A percentile compares a stretch with the other conserved stretches of the same genome.
phyloP scores from a whole-genome alignment of 2,329 filamentous ascomycete genomes.

The Trichoderma sp. region DNA sequence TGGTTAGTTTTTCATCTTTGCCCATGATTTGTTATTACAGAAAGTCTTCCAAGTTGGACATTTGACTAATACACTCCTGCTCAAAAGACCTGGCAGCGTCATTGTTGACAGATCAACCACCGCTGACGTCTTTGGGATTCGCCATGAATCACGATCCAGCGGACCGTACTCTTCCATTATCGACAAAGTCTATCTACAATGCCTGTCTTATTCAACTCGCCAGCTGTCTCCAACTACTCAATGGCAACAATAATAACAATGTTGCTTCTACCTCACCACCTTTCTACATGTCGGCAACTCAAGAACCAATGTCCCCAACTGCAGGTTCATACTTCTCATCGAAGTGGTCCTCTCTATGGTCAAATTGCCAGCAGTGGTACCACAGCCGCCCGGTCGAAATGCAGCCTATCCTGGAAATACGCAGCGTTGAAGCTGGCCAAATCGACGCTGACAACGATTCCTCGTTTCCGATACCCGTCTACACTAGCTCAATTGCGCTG shows the following conservation, averaged over 20 bases:
- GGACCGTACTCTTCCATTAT: background rate
- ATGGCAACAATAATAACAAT: background rate
- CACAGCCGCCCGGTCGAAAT: slow-evolving; percentile 20
- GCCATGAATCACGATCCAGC: background rate
- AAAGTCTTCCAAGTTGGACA: background rate
- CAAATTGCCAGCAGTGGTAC: slow-evolving; percentile 23
- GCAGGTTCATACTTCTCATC: slow-evolving; percentile 1
- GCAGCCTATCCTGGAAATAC: slow-evolving; percentile 23
- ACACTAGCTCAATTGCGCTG: slow-evolving; percentile 24
- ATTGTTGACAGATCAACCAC: slow-evolving; percentile 13
- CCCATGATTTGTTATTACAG: background rate
- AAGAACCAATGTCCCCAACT: background rate
- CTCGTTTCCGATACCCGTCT: slow-evolving; percentile 25
- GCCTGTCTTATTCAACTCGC: slow-evolving; percentile 19
- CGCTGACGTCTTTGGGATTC: slow-evolving; percentile 14
- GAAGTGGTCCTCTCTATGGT: slow-evolving; percentile 22
- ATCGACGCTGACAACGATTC: slow-evolving; percentile 21
- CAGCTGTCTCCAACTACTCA: slow-evolving; percentile 15
- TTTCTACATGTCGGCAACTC: background rate
- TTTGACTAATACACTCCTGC: background rate
- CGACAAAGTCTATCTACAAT: slow-evolving; percentile 11
- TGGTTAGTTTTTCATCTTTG: slow-evolving; percentile 12
- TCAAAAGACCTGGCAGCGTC: slow-evolving; percentile 22
- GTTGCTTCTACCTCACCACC: background rate
- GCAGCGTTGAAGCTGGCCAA: slow-evolving; percentile 24